Evolutionary conservation across 768 basidiomycete species (phyloP).

Genomic region (Tulasnella sp.): DNA sequence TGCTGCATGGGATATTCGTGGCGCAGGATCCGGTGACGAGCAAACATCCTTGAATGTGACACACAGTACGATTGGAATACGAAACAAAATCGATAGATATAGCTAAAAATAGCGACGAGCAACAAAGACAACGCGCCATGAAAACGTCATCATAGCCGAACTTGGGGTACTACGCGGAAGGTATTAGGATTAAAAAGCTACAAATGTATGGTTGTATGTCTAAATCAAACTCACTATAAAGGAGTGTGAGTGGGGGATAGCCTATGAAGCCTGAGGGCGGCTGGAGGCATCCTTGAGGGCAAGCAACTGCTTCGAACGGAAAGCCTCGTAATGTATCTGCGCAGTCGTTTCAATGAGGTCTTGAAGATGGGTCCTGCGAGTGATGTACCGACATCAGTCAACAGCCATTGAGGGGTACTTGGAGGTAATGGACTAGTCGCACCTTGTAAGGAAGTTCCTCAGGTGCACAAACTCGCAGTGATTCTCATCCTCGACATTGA

Average conservation of each 20-base stretch:
- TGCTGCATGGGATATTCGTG: no score
- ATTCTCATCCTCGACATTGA: constrained; percentile 91
- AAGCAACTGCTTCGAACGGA: constrained; percentile 95
- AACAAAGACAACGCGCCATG: no score
- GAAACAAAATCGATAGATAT: no score
- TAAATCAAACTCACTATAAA: background rate
- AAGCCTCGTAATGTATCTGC: constrained; percentile 98
- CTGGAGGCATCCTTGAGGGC: constrained; percentile 89
- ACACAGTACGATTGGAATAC: no score
- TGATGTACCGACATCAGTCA: background rate
- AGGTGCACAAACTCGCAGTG: constrained; percentile 99
- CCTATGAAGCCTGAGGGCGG: background rate
- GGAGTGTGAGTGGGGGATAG: background rate
- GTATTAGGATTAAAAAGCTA: background rate
- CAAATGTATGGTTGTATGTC: background rate
- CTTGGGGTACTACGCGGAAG: no score
- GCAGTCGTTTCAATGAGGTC: constrained; percentile 99
- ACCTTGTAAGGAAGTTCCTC: constrained; percentile 92
- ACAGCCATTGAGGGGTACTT: background rate
- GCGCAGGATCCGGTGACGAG: no score
- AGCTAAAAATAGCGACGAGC: no score
- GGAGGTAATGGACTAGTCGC: constrained; percentile 21
- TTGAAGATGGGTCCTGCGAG: constrained; percentile 83
- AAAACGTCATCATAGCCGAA: no score
- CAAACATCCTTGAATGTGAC: no score